Evolutionary conservation across 495 filamentous ascomycete species (phyloP).

Genomic region (Penicillium chermesinum): DNA sequence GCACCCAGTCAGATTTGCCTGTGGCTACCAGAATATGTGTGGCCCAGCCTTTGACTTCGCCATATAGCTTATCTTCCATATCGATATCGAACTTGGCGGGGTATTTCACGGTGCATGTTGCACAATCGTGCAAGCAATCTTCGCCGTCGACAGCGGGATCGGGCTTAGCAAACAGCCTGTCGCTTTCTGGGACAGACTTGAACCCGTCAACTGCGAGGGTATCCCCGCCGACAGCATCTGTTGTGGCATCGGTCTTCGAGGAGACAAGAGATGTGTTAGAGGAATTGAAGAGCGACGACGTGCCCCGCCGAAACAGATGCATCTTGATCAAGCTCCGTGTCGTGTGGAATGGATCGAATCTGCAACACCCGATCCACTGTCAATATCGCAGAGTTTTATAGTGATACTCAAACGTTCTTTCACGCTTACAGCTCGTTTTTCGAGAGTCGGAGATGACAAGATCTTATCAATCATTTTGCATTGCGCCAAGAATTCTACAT

Average conservation of each 20-base stretch:
- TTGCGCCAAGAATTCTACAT: constrained; percentile 19
- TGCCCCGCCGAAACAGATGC: constrained; percentile 36
- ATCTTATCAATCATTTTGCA: constrained; percentile 35
- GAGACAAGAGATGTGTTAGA: constrained; percentile 26
- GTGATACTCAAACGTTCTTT: neutral
- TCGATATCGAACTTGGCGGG: constrained; percentile 74
- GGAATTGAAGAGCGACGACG: constrained; percentile 32
- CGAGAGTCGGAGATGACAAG: constrained; percentile 1
- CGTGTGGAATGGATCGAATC: neutral
- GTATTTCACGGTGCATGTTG: constrained; percentile 70
- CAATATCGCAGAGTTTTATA: neutral
- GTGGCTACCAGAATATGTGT: constrained; percentile 91
- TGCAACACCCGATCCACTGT: neutral
- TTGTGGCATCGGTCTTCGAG: constrained; percentile 22
- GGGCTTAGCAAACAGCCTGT: constrained; percentile 46
- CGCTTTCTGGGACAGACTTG: constrained; percentile 30
- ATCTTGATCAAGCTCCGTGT: constrained; percentile 13
- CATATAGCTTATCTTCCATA: constrained; percentile 73
- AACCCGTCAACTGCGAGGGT: constrained; percentile 31
- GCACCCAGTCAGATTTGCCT: constrained; percentile 90
- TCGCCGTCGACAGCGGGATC: constrained; percentile 74
- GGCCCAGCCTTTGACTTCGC: constrained; percentile 80
- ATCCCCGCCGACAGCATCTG: constrained; percentile 20
- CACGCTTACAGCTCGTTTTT: neutral
- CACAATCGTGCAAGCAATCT: constrained; percentile 86